A percentile compares a stretch with the other conserved stretches of the same genome.
phyloP scores from a whole-genome alignment of 345 rosid species.

The Citrus trifoliata region DNA sequence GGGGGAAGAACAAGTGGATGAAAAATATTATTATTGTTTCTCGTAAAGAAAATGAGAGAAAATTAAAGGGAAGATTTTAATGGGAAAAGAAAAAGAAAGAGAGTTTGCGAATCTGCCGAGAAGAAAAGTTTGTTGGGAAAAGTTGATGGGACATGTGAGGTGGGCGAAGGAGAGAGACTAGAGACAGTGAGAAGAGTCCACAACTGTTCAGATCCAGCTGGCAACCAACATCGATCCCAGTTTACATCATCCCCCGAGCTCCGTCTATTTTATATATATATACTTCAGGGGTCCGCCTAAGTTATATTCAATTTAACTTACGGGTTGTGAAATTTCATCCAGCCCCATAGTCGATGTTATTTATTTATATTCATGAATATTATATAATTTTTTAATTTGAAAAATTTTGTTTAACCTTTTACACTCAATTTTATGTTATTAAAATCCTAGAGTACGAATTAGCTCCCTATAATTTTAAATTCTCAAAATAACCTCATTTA shows the following conservation, averaged over 20 bases:
- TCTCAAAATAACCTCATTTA: too few species aligned
- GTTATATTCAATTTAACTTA: too few species aligned
- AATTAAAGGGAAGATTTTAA: neutral
- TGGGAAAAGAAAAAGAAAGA: neutral
- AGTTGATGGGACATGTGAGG: constrained; percentile 55
- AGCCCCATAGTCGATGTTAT: too few species aligned
- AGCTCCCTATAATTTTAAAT: too few species aligned
- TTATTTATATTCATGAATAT: too few species aligned
- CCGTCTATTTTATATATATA: too few species aligned
- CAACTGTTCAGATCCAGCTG: constrained; percentile 47
- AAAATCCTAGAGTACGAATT: too few species aligned
- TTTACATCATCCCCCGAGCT: constrained; percentile 6
- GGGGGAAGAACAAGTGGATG: constrained; percentile 13
- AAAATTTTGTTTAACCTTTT: too few species aligned
- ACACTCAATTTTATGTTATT: too few species aligned
- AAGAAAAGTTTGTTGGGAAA: constrained; percentile 14
- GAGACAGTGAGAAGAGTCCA: constrained; percentile 5
- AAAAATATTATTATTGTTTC: neutral
- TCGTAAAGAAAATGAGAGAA: neutral
- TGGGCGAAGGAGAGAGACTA: neutral
- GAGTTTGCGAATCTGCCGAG: constrained; percentile 20
- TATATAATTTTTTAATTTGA: too few species aligned
- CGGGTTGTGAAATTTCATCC: too few species aligned
- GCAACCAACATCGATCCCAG: constrained; percentile 26
- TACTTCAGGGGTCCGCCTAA: too few species aligned